Base-by-base conservation (phyloP, 148 eudicot species). In the Rhododendron mucronatum region DNA sequence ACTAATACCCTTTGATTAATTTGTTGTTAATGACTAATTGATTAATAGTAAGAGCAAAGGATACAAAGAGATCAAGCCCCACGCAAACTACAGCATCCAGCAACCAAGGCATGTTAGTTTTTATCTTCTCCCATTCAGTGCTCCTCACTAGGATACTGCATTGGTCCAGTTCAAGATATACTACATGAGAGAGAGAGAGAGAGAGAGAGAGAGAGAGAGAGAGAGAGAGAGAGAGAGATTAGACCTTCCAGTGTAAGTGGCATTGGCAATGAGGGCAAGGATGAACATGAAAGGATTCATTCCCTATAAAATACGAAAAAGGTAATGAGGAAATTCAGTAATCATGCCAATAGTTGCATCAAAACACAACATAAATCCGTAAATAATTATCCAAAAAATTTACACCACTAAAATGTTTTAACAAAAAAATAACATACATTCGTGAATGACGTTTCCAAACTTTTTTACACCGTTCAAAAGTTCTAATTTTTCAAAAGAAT, bases 71-170 rank as follows among this genome's bases (percentile, higher is more conserved):
- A 86, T 92, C 94, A 71, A 92, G 93, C 41, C 51, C 88, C 82
- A 92, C 94, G 48, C 94, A 92, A 75, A 88, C 92, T 28, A 88
- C 75, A 75, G 94, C 94, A 48, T 92, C 94, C 83, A 92, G 85
- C 87, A 92, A 73, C 94, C 94, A 92, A 18, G 94, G 94, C 91
- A 92, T 57, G 88, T 92, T 92, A 1, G 92, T 86, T 85, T 91
- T 91, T 71, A 88, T 88, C 71, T 86, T 89, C 78, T 78, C 79
- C 90, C 91, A 91, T 44, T 92, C 92, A 39, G 90, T 85, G 77
- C 83, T 90, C 75, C 94, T 90, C 71, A 86, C 89, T 53, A 92
- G 39, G 80, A 92, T 92, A 86, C 94, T 92, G 93, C 90, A 87
- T 82, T n/a, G n/a, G n/a, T n/a, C n/a, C n/a, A n/a, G n/a, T n/a